Conservation (phyloP, 768 basidiomycete species). For the Panus rudis region DNA sequence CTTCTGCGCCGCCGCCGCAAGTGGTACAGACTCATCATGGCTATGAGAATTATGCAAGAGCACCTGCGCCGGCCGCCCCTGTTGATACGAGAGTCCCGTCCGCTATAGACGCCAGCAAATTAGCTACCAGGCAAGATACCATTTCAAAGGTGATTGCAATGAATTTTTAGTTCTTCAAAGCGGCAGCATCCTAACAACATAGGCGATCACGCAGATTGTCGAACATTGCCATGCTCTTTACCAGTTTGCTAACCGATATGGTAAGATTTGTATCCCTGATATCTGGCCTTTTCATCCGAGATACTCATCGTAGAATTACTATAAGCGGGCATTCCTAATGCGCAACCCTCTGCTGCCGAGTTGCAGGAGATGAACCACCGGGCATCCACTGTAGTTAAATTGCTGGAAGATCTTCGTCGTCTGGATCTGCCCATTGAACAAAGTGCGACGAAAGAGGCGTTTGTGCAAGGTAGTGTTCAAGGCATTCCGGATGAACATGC, state of each 20-base stretch:
- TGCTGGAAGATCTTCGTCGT: constrained; percentile 56
- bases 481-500: constrained; percentile 47
- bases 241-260: constrained; percentile 60
- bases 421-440: constrained; percentile 26
- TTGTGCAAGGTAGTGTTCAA: no score
- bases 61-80: constrained; percentile 33
- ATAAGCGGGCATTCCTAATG: constrained; percentile 39
- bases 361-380: constrained; percentile 63
- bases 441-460: constrained; percentile 10
- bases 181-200: not conserved
- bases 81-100: constrained; percentile 34
- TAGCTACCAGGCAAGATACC: constrained; percentile 18
- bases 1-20: constrained; percentile 11
- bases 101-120: constrained; percentile 29
- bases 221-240: constrained; percentile 57
- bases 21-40: constrained; percentile 11
- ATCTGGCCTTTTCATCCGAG: not conserved
- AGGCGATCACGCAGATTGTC: constrained; percentile 37
- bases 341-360: constrained; percentile 49
- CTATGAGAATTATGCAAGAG: constrained; percentile 27
- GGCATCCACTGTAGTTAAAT: constrained; percentile 58
- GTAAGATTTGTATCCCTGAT: constrained; percentile 34
- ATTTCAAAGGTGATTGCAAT: constrained; percentile 44
- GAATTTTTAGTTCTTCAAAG: constrained; percentile 7
- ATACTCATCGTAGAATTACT: constrained; percentile 18